Base-by-base conservation (phyloP, 2,329 filamentous ascomycete genomes). In the Pyrenophora seminiperda region DNA sequence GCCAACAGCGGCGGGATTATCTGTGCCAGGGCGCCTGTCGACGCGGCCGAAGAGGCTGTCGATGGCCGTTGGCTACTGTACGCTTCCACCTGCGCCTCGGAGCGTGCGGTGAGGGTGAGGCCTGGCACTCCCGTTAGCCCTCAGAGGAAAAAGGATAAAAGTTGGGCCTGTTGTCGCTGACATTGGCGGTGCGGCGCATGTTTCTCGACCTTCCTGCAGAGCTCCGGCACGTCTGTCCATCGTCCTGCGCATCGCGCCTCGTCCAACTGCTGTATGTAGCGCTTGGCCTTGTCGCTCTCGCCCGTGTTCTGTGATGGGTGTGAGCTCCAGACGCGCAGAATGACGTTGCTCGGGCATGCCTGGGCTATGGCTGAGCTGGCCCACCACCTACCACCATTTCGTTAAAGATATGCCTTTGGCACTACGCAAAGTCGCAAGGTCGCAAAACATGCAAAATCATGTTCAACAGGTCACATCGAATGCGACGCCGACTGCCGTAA, bases 181-280 rank as follows among this genome's bases (percentile, higher is more conserved):
- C 93, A 96, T 75, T 84, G 83, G 73, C 90, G 84, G 54, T 89
- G 84, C 32, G 91, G 88, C 63, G 91, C 90, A 81, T 99, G 93
- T 75, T 99, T 97, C 68, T 88, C 89, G 67, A 97, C 83, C 76
- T 99, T 99, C 72, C 93, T 86, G 65, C 94, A 87, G 57, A 96
- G 82, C 76, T 97, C 93, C 19, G 90, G 90, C 22, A 97, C 83
- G 22, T 89, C 85, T 61, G 85, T 81, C 94, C 94, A 99, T 72
- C 86, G 87, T 43, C 89, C 91, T 66, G 93, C 86, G 74, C 91
- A 96, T 67, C 94, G 88, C 59, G 91, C 91, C 62, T 87, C 83
- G 73, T 97, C 90, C 68, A 99, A 84, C 74, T 86, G 84, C 70
- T 83, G 81, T 62, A 96, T 82, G 75, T 97, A 97, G 71, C 87